Percentiles rank a stretch among this genome's conserved stretches.
Evolutionary conservation across 371 early-diverging fungal species (phyloP).

Genomic region (Rhizopus sp.): DNA sequence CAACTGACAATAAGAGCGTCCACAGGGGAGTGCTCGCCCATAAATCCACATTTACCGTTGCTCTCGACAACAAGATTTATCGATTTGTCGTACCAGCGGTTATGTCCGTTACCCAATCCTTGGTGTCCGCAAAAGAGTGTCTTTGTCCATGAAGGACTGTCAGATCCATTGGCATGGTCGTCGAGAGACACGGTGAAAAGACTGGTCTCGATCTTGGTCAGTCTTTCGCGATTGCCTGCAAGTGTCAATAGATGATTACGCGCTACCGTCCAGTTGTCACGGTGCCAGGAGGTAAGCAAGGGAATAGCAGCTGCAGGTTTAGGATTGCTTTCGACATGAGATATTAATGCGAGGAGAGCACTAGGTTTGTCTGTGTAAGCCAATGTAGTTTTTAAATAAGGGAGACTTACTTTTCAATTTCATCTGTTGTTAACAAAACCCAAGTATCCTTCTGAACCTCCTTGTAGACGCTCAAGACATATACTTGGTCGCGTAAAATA

Average conservation of each 20-base stretch:
- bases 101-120: constrained; percentile 61
- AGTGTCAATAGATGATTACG: constrained; percentile 60
- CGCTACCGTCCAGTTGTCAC: constrained; percentile 81
- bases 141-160: constrained; percentile 34
- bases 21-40: constrained; percentile 85
- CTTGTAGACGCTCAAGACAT: constrained; percentile 65
- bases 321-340: constrained; percentile 43
- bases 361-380: constrained; percentile 4
- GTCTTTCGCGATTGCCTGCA: constrained; percentile 54
- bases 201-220: constrained; percentile 62
- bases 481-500: constrained; percentile 77
- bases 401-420: constrained; percentile 68
- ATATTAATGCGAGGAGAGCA: constrained; percentile 37
- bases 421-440: constrained; percentile 57
- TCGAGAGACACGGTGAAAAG: constrained; percentile 82
- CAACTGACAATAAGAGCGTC: constrained; percentile 77
- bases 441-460: constrained; percentile 39
- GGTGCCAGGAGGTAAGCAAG: constrained; percentile 81
- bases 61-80: constrained; percentile 66
- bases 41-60: constrained; percentile 71
- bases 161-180: constrained; percentile 52
- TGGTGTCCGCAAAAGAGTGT: constrained; percentile 34
- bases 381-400: not conserved
- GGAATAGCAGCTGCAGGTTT: constrained; percentile 62
- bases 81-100: constrained; percentile 92